Base-by-base conservation (phyloP, 1,284 basidiomycete genomes). In the Porphyrellus sp. region DNA sequence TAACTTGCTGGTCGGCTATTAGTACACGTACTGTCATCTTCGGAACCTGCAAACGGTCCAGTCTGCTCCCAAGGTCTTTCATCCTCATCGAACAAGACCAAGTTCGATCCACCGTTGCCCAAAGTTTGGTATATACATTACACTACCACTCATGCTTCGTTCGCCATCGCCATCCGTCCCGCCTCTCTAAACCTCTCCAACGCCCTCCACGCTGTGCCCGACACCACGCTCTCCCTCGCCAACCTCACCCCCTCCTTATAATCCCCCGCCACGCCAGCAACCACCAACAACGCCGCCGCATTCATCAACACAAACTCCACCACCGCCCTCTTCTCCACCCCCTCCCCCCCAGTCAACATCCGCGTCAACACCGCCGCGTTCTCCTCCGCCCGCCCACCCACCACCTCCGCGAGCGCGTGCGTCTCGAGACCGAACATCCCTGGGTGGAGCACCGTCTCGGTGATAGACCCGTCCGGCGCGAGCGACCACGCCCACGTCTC, bases 291-390 rank as follows among this genome's bases (percentile, higher is more conserved):
- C 8, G 91, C 92, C 7, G 91, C 82, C 1, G 92, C 81, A 63
- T 96, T 96, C 70, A 96, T 72, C 50, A 93, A 72, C 52, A 96
- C 90, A 65, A 93, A 96, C 63, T 94, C 85, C 33, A 83, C 68
- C 48, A 93, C 80, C 0, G 90, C 79, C 6, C 69, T 73, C 53
- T 90, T 62, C 23, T 67, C 68, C 51, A 74, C 71, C 30, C 83
- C 70, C 21, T 76, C 65, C 18, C 72, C 65, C 79, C 79, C 28
- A 39, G 68, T 80, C 55, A 86, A 77, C 61, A 93, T 68, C 42
- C 65, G 63, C 63, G 71, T 76, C 64, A 93, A 81, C 33, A 79
- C 83, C 57, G 71, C 76, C 11, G 89, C 85, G 64, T 97, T 97
- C 61, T 90, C 86, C 27, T 75, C 70, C 0, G 91, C 86, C 2